A percentile compares a stretch with the other conserved stretches of the same genome.
These are phyloP conservation scores for Sporothrix sp. DNA, from an alignment of 2,329 filamentous ascomycete genomes.

Conservation along the genomic window DNA sequence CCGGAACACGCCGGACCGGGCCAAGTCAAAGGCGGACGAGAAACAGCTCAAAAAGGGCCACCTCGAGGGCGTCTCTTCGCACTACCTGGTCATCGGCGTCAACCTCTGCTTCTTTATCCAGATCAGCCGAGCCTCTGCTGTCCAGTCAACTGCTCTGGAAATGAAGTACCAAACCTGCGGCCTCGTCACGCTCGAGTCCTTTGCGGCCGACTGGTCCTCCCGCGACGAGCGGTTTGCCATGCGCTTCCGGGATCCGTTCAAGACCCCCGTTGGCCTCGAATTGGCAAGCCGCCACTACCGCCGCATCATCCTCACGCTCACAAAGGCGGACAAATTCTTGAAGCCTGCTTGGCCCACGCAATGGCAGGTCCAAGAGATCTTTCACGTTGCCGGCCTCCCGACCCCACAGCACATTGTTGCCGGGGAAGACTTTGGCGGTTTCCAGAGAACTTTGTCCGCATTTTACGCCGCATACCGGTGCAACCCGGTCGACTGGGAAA, in stretches of 20 bases:
- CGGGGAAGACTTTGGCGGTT: conserved; percentile 43
- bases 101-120: conserved; percentile 44
- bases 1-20: conserved; percentile 31
- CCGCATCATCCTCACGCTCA: conserved; percentile 43
- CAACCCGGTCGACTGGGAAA: conserved; percentile 41
- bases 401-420: conserved; percentile 44
- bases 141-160: conserved; percentile 35
- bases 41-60: conserved; percentile 31
- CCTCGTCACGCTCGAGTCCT: conserved; percentile 41
- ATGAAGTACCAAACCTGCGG: conserved; percentile 42
- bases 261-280: conserved; percentile 26
- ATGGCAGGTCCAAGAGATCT: conserved; percentile 41
- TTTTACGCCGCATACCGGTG: conserved; percentile 45
- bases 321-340: conserved; percentile 44
- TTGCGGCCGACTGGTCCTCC: conserved; percentile 40
- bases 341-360: conserved; percentile 50
- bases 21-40: conserved; percentile 29
- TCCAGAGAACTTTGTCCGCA: conserved; percentile 44
- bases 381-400: conserved; percentile 42
- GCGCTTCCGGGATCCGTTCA: conserved; percentile 38
- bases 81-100: conserved; percentile 45
- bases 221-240: conserved; percentile 49
- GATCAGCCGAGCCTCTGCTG: conserved; percentile 35
- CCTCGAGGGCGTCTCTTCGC: conserved; percentile 42
- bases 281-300: conserved; percentile 46